Percentiles rank a stretch among this genome's conserved stretches.
Conservation (phyloP, 495 filamentous ascomycete species). For the Trichoderma gamsii region DNA sequence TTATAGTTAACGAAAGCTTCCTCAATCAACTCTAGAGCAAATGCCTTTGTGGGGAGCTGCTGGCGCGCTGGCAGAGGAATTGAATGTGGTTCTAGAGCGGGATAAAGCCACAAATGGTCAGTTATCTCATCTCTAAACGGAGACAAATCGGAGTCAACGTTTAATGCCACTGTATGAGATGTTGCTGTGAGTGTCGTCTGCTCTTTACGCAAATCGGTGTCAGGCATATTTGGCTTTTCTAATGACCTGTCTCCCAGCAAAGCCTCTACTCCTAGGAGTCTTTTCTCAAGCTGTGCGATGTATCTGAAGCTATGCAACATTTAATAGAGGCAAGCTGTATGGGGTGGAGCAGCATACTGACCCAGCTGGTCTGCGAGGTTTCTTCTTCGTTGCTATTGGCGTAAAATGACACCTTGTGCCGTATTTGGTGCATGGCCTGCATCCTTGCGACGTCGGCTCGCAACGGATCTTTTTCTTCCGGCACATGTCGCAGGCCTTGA, state of each 20-base stretch:
- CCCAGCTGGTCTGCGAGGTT: conserved; percentile 18
- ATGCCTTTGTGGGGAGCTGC: conserved; percentile 6
- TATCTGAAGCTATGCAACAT: conserved; percentile 15
- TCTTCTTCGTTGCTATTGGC: conserved; percentile 14
- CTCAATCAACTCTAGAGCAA: conserved; percentile 11
- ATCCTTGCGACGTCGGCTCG: conserved; percentile 12
- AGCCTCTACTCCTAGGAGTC: conserved; percentile 13
- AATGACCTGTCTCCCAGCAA: conserved; percentile 7
- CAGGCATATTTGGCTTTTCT: not conserved
- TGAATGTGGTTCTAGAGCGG: not conserved
- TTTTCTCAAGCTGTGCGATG: conserved; percentile 16
- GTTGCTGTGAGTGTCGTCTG: not conserved
- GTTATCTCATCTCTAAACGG: not conserved
- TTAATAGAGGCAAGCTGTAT: not conserved
- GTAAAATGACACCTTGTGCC: conserved; percentile 15
- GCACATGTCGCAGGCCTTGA: conserved; percentile 15
- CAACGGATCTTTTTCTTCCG: conserved; percentile 16
- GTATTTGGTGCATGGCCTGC: conserved; percentile 11
- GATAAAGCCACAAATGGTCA: not conserved
- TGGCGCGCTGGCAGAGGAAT: conserved; percentile 5
- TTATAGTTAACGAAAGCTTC: conserved; percentile 10
- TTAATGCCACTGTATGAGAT: not conserved
- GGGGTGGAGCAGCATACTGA: not conserved
- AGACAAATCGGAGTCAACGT: conserved; percentile 3
- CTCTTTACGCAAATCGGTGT: not conserved